These are phyloP conservation scores for Nevesoporus exiguus DNA, from an alignment of 768 basidiomycete genomes.

Conservation along the genomic window DNA sequence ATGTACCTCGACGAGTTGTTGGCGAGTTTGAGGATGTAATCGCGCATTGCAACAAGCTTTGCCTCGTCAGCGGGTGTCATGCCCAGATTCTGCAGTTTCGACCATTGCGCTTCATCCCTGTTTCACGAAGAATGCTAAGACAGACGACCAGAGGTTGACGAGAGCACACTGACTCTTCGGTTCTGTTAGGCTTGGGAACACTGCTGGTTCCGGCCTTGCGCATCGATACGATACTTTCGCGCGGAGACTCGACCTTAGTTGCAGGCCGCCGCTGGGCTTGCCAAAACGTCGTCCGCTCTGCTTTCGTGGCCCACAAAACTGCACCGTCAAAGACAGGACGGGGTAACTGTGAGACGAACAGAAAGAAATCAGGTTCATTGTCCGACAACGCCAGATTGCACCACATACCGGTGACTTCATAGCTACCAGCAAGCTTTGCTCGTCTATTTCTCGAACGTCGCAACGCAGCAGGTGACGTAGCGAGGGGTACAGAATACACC, in stretches of 20 bases:
- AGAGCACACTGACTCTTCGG: conserved; percentile 69
- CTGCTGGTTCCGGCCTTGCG: conserved; percentile 46
- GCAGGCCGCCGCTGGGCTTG: conserved; percentile 45
- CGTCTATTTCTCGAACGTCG: conserved; percentile 74
- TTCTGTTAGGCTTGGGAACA: conserved; percentile 45
- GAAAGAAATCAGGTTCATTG: neutral
- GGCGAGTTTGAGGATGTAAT: conserved; percentile 83
- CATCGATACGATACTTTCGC: conserved; percentile 67
- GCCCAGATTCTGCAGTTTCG: conserved; percentile 81
- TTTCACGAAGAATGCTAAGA: neutral
- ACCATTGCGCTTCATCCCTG: conserved; percentile 76
- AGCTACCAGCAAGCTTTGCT: conserved; percentile 67
- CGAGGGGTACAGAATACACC: conserved; percentile 96
- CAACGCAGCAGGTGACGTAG: conserved; percentile 81
- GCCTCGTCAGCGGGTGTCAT: conserved; percentile 79
- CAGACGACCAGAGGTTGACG: neutral
- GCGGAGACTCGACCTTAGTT: conserved; percentile 60
- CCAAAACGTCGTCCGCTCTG: conserved; percentile 82
- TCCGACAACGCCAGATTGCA: neutral
- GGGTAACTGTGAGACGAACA: conserved; percentile 38
- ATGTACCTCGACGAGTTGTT: conserved; percentile 71
- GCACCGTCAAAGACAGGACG: conserved; percentile 83
- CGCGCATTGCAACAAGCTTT: conserved; percentile 85
- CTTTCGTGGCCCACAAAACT: conserved; percentile 83
- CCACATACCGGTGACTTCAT: conserved; percentile 73